A percentile compares a stretch with the other conserved stretches of the same genome.
Evolutionary conservation across 352 stramenopile species (phyloP).

Genomic region (Globisporangium polare): DNA sequence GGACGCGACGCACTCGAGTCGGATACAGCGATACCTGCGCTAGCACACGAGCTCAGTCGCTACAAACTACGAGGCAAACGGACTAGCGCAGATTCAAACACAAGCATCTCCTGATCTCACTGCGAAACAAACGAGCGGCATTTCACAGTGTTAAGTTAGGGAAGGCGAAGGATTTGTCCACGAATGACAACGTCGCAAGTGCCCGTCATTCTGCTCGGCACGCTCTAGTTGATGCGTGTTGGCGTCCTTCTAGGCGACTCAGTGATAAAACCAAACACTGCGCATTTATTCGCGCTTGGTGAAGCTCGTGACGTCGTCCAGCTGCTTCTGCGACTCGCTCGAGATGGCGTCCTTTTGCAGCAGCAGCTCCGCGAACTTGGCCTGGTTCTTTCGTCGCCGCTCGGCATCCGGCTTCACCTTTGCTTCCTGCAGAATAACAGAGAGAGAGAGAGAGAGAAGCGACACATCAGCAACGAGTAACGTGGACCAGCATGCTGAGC

Average conservation of each 20-base stretch:
- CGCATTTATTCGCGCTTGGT: slow-evolving; percentile 31
- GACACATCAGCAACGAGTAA: too few relatives aligned
- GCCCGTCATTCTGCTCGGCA: not conserved
- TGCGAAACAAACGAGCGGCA: not conserved
- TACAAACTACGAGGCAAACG: not conserved
- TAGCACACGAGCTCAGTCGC: slow-evolving; percentile 12
- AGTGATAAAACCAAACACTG: not conserved
- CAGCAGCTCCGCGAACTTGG: slow-evolving; percentile 75
- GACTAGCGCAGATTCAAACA: not conserved
- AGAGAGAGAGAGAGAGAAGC: too few relatives aligned
- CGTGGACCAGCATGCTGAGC: not conserved
- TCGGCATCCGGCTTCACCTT: slow-evolving; percentile 61
- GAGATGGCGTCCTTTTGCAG: slow-evolving; percentile 46
- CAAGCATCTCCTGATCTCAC: not conserved
- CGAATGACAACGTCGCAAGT: too few relatives aligned
- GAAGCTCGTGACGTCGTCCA: slow-evolving; percentile 79
- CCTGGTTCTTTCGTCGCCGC: slow-evolving; percentile 56
- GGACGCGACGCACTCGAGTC: slow-evolving; percentile 61
- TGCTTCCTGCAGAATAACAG: slow-evolving; percentile 42
- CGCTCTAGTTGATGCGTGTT: not conserved
- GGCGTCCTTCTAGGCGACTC: not conserved
- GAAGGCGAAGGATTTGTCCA: not conserved
- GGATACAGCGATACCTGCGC: slow-evolving; percentile 75
- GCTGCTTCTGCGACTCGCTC: slow-evolving; percentile 62
- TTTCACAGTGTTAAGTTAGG: not conserved